Base-by-base conservation (phyloP, 2,329 filamentous ascomycete species). In the Graphiopsis chlorocephala region DNA sequence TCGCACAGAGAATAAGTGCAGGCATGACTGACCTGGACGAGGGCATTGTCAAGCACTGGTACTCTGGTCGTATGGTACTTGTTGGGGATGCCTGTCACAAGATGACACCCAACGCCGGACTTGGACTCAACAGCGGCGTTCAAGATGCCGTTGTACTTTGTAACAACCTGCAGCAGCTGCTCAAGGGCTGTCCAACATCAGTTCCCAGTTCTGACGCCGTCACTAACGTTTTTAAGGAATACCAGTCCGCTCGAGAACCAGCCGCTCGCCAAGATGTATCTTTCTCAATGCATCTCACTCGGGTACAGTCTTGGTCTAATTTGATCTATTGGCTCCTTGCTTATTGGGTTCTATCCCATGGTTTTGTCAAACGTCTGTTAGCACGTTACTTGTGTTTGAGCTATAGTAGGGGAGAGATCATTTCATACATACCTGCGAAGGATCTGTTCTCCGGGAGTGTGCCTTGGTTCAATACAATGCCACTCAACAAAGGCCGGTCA, bases 81-180 rank as follows among this genome's bases (percentile, higher is more conserved):
- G 38, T 45, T 23, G 38, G 38, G 11, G 38, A 45, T 45, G 38
- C 38, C 23, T 45, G 38, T 20, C 38, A 45, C n/a, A 45, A 45
- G 38, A 45, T 45, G 38, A 45, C 38, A 45, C 38, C 38, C n/a
- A 45, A 45, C 17, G 38, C 38, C n/a, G 38, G 38, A 11, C 10
- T 45, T 4, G 38, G 38, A 20, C 23, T 45, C n/a, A 45, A 45
- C n/a, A 45, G n/a, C 38, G 38, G 38, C 7, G 38, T 45, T 45
- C 38, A 45, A 45, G 38, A 45, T 20, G 38, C 10, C 69, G 70
- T 12, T n/a, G 38, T 45, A n/a, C 38, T 45, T 20, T 45, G 38
- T 20, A 45, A 45, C 38, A 45, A 20, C 8, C 38, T 45, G 38
- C 38, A 12, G 4, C n/a, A 20, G n/a, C 38, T 45, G n/a, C 38